Evolutionary conservation across 192 early-diverging fungal species (phyloP), one percentile per base, ranked within the genome.

Genomic region (Umbelopsis vinacea): DNA sequence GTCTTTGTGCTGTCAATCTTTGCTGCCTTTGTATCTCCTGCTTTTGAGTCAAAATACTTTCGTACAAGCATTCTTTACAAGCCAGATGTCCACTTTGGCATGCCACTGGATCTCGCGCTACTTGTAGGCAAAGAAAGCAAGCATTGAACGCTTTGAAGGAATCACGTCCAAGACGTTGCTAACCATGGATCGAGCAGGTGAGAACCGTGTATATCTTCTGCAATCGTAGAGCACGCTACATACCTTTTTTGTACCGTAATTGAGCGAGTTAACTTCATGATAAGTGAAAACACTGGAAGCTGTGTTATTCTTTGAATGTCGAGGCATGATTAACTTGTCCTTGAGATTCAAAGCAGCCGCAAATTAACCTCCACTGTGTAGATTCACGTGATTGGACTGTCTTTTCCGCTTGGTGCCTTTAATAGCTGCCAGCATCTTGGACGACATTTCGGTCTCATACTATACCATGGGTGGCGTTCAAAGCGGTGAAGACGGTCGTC

Each of bases 241-340:
- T 81, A 85, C 89, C 83, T 90, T 92, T 71, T 95, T 91, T 0
- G 95, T 96, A 24, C 96, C 96, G 80, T 98, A 98, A 60, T 93
- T 90, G 6, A 95, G 85, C 81, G 92, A 87, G 69, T 92, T 84
- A 38, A 91, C 84, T 79, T 97, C 96, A 12, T 92, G 92, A 76
- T 95, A 92, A 2, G 95, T 98, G 76, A 98, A 98, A 46, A 94
- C 92, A 29, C 93, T 90, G 22, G 89, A 83, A 7, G 95, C 92
- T 3, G 93, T 98, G 76, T 96, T 96, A 81, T 96, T 96, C 73
- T 96, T 98, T 17, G 94, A 95, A 81, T 98, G 96, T 15, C 94
- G 89, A 50, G 89, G 87, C 89, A 93, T 94, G 73, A 47, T 4
- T 52, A 33, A 38, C 48, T 29, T 50, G 35, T n/a, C 35, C 54